Conservation (phyloP, 768 basidiomycete species). For the Phanerochaete carnosa region DNA sequence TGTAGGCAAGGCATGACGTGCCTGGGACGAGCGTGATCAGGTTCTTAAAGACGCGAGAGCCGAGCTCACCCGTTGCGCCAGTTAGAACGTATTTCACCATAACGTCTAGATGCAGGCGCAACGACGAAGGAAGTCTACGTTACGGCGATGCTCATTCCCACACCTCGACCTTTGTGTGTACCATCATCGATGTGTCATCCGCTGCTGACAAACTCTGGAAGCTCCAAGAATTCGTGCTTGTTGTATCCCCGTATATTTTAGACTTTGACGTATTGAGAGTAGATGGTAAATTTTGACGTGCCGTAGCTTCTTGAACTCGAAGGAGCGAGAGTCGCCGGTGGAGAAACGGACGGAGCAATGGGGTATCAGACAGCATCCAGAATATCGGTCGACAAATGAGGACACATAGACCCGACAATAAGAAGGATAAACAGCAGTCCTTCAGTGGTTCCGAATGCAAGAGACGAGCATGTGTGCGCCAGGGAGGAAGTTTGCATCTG, state of each 20-base stretch:
- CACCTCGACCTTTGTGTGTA: too few relatives aligned
- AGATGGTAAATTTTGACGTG: background rate
- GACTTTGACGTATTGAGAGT: background rate
- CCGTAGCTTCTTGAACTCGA: background rate
- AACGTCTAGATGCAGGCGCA: too few relatives aligned
- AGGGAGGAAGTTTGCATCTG: too few relatives aligned
- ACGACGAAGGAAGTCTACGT: too few relatives aligned
- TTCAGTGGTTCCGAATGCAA: too few relatives aligned
- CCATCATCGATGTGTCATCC: background rate
- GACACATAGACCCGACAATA: too few relatives aligned
- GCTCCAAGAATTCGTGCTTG: background rate
- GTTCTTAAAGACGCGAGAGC: slow-evolving; percentile 31
- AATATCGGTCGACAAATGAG: too few relatives aligned
- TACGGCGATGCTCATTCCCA: background rate
- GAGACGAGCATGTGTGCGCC: too few relatives aligned
- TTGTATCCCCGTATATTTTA: background rate
- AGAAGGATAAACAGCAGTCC: too few relatives aligned
- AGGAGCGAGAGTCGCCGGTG: too few relatives aligned
- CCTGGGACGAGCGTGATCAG: slow-evolving; percentile 26
- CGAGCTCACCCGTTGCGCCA: slow-evolving; percentile 34
- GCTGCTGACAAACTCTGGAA: background rate
- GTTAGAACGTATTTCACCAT: slow-evolving; percentile 33
- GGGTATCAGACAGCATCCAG: too few relatives aligned
- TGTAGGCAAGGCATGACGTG: background rate
- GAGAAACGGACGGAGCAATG: too few relatives aligned